These are phyloP conservation scores for Globisporangium paroecandrum DNA, from an alignment of 352 stramenopile species.

Conservation along the genomic window DNA sequence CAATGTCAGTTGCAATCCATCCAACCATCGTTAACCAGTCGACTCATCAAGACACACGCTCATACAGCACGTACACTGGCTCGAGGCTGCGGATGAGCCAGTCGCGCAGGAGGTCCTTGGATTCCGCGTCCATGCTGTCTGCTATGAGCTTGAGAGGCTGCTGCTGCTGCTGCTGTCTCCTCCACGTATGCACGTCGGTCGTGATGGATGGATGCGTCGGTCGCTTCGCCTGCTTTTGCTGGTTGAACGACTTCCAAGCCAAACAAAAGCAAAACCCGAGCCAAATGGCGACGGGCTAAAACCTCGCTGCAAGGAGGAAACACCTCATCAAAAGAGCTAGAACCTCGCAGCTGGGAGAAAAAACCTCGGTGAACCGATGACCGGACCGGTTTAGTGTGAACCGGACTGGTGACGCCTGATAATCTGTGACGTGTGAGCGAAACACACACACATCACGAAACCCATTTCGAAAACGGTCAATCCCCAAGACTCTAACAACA, in stretches of 20 bases:
- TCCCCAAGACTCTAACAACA: background rate
- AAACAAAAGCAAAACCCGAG: background rate
- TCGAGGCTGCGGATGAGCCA: constrained; percentile 85
- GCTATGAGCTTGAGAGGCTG: background rate
- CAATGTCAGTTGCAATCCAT: constrained; percentile 7
- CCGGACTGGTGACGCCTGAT: background rate
- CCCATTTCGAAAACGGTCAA: background rate
- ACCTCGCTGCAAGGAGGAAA: background rate
- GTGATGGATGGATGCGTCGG: constrained; percentile 5
- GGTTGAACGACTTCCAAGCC: constrained; percentile 15
- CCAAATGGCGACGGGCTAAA: background rate
- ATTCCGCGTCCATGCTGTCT: constrained; percentile 64
- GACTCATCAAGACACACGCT: background rate
- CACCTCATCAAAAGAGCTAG: background rate
- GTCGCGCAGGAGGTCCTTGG: constrained; percentile 79
- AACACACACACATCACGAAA: background rate
- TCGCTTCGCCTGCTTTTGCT: constrained; percentile 6
- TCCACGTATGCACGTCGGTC: background rate
- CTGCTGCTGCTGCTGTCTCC: constrained; percentile 4
- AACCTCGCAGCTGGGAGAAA: background rate
- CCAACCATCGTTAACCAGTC: background rate
- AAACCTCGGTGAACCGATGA: constrained; percentile 4
- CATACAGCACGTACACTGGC: constrained; percentile 55
- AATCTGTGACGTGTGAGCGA: constrained; percentile 8
- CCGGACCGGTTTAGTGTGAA: background rate